Evolutionary conservation across 371 early-diverging fungal species (phyloP).

Genomic region (Apophysomyces sp.): DNA sequence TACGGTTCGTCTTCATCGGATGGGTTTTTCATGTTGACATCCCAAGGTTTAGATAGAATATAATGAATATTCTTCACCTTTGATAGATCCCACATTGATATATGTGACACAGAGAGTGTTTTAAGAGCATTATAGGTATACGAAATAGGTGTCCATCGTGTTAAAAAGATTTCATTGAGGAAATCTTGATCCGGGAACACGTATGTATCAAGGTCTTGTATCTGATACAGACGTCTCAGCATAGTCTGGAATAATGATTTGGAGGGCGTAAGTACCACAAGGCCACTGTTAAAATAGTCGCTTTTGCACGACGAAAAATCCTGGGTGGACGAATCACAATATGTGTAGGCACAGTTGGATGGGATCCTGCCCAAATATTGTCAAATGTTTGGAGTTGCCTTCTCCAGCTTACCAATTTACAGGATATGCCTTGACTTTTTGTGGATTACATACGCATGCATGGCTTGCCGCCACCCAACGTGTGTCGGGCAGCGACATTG

Average conservation of each 20-base stretch:
- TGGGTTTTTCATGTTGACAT: constrained; percentile 6
- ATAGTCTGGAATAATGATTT: constrained; percentile 26
- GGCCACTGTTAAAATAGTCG: constrained; percentile 53
- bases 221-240: constrained; percentile 12
- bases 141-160: constrained; percentile 32
- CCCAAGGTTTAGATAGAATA: constrained; percentile 33
- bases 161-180: constrained; percentile 39
- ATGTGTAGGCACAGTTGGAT: constrained; percentile 42
- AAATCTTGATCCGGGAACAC: constrained; percentile 56
- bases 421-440: constrained; percentile 33
- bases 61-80: constrained; percentile 30
- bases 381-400: background rate
- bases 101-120: constrained; percentile 33
- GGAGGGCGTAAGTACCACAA: constrained; percentile 44
- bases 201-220: constrained; percentile 21
- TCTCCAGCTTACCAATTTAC: constrained; percentile 28
- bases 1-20: constrained; percentile 3
- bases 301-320: background rate
- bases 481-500: constrained; percentile 10
- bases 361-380: constrained; percentile 31
- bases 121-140: constrained; percentile 56
- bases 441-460: constrained; percentile 52
- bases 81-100: constrained; percentile 30
- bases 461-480: constrained; percentile 35
- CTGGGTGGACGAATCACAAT: background rate